These are phyloP conservation scores for Pythium folliculosum DNA, from an alignment of 352 stramenopile species.

Conservation along the genomic window DNA sequence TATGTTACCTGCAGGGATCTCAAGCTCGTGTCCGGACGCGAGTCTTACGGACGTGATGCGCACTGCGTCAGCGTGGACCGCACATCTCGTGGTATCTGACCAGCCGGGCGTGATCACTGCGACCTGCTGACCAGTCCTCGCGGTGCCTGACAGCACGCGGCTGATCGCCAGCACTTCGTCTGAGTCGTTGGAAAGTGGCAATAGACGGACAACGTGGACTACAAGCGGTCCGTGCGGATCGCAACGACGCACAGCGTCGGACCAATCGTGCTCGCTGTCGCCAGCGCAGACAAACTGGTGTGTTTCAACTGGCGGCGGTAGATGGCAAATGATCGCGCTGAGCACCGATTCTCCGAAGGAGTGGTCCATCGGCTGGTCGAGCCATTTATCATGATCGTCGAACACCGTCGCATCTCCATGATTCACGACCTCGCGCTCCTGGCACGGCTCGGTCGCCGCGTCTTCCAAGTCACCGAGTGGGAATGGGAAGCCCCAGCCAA, in stretches of 20 bases:
- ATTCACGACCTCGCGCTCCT: too few relatives aligned
- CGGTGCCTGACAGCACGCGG: conserved; percentile 8
- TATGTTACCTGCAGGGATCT: conserved; percentile 9
- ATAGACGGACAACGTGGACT: background rate
- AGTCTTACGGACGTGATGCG: background rate
- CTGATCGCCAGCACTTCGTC: conserved; percentile 3
- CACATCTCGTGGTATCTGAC: background rate
- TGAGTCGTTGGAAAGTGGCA: background rate
- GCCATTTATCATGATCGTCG: background rate
- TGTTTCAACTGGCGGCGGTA: background rate
- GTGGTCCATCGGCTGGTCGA: background rate
- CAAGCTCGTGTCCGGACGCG: background rate
- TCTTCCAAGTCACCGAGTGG: background rate
- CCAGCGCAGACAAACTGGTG: background rate
- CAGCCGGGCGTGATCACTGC: background rate
- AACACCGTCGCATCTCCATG: background rate
- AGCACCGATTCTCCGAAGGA: background rate
- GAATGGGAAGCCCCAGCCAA: background rate
- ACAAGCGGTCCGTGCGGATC: conserved; percentile 5
- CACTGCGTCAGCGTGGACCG: too few relatives aligned
- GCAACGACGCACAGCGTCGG: background rate
- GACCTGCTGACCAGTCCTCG: background rate
- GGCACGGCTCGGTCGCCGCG: background rate
- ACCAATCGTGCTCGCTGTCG: background rate
- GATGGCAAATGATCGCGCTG: background rate